Conservation (phyloP, 371 early-diverging fungal genomes). For the Apophysomyces sp. region DNA sequence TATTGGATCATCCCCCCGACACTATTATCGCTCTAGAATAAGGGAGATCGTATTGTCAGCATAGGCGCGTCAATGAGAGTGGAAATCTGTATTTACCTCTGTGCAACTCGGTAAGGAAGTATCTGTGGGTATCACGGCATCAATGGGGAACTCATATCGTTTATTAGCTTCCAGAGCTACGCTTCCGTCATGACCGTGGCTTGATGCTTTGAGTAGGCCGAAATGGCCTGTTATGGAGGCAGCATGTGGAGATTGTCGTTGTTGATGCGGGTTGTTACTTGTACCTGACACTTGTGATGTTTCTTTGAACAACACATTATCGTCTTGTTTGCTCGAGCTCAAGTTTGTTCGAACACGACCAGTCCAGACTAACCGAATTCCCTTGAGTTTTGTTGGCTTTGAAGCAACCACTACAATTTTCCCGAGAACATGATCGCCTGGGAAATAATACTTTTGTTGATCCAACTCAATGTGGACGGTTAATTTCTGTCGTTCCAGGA, state of each 20-base stretch:
- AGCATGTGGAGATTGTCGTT: background rate
- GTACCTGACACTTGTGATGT: background rate
- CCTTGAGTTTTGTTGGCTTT: constrained; percentile 8
- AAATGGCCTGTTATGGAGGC: background rate
- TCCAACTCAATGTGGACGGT: constrained; percentile 5
- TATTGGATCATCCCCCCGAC: constrained; percentile 18
- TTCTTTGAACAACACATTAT: constrained; percentile 9
- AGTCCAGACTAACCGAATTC: constrained; percentile 8
- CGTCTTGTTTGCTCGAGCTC: constrained; percentile 10
- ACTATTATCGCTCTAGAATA: constrained; percentile 9
- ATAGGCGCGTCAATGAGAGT: background rate
- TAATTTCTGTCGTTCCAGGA: background rate
- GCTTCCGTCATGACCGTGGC: background rate
- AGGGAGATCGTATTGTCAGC: background rate
- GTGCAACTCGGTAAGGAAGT: constrained; percentile 25
- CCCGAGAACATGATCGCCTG: constrained; percentile 11
- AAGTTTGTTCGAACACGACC: constrained; percentile 13
- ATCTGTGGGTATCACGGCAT: constrained; percentile 15
- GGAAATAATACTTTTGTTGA: constrained; percentile 16
- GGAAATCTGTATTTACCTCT: constrained; percentile 14
- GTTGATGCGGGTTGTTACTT: background rate
- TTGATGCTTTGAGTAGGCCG: background rate
- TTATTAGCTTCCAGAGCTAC: constrained; percentile 13
- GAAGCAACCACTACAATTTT: constrained; percentile 6
- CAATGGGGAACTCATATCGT: constrained; percentile 18